Evolutionary conservation across 1,139 yeast species (phyloP).

Genomic region (Taiozyma sp.): DNA sequence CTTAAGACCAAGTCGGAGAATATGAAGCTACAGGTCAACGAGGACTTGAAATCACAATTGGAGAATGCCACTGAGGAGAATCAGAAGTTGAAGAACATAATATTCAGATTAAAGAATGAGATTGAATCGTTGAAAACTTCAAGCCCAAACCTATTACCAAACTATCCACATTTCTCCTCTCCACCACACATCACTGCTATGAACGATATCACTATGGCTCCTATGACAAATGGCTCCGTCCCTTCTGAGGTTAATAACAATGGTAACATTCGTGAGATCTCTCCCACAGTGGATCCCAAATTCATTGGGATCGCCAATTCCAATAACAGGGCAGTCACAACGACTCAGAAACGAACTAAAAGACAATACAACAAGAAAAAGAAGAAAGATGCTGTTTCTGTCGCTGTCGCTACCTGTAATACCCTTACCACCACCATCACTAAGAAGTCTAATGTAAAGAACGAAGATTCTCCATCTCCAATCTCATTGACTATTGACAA

Average conservation of each 20-base stretch:
- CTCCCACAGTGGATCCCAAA: slow-evolving; percentile 30
- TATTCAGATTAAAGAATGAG: slow-evolving; percentile 32
- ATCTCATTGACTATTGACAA: slow-evolving; percentile 15
- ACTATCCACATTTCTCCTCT: not conserved
- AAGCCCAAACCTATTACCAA: slow-evolving; percentile 1
- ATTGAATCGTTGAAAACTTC: slow-evolving; percentile 23
- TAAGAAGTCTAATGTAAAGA: not conserved
- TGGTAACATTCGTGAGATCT: slow-evolving; percentile 17
- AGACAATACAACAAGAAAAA: slow-evolving; percentile 20
- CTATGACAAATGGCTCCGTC: not conserved
- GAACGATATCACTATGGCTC: not conserved
- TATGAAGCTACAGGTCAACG: not conserved
- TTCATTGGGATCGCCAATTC: slow-evolving; percentile 13
- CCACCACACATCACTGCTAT: not conserved
- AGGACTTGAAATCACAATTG: slow-evolving; percentile 28
- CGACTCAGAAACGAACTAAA: slow-evolving; percentile 13
- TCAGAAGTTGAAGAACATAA: slow-evolving; percentile 32
- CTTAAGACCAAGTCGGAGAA: not conserved
- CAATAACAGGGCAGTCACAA: not conserved
- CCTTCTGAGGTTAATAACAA: not conserved
- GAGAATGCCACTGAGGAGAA: slow-evolving; percentile 35
- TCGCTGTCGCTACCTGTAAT: too few relatives aligned
- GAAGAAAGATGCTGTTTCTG: slow-evolving; percentile 7
- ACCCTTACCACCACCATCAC: not conserved
- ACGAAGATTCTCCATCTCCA: slow-evolving; percentile 22